These are phyloP conservation scores for Petrea volubilis DNA, from an alignment of 257 asterid genomes.

Conservation along the genomic window DNA sequence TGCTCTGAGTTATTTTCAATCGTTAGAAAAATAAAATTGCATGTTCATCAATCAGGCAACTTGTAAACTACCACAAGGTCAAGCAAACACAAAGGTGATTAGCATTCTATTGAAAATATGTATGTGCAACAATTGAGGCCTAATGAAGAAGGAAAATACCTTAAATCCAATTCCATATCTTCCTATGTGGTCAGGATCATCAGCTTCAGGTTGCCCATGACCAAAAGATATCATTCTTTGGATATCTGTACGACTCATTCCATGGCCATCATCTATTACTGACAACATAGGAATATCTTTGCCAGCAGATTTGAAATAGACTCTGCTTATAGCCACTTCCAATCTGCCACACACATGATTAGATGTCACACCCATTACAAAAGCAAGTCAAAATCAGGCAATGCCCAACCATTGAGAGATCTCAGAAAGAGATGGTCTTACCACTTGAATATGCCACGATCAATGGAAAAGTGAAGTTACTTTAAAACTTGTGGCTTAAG, in stretches of 20 bases:
- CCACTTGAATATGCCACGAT: background rate
- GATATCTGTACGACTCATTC: conserved; percentile 70
- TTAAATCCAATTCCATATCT: conserved; percentile 86
- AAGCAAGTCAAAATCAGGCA: conserved; percentile 4
- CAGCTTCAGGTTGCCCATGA: conserved; percentile 52
- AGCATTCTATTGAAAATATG: background rate
- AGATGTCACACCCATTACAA: conserved; percentile 19
- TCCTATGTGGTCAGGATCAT: conserved; percentile 62
- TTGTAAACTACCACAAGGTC: background rate
- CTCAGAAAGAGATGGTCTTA: background rate
- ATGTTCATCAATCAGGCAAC: conserved; percentile 3
- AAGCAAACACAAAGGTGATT: background rate
- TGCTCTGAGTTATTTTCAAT: background rate
- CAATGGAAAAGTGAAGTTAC: background rate
- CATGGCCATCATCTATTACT: conserved; percentile 71
- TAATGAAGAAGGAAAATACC: conserved; percentile 35
- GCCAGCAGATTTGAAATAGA: conserved; percentile 44
- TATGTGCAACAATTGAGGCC: background rate
- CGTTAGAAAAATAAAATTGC: background rate
- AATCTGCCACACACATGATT: conserved; percentile 43
- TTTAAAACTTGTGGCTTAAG: background rate
- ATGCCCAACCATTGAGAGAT: background rate
- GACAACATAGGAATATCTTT: conserved; percentile 71
- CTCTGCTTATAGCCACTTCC: conserved; percentile 48
- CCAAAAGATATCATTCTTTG: conserved; percentile 75